These are phyloP conservation scores for Xylaria sp. DNA, from an alignment of 2,329 filamentous ascomycete genomes.

Conservation along the genomic window DNA sequence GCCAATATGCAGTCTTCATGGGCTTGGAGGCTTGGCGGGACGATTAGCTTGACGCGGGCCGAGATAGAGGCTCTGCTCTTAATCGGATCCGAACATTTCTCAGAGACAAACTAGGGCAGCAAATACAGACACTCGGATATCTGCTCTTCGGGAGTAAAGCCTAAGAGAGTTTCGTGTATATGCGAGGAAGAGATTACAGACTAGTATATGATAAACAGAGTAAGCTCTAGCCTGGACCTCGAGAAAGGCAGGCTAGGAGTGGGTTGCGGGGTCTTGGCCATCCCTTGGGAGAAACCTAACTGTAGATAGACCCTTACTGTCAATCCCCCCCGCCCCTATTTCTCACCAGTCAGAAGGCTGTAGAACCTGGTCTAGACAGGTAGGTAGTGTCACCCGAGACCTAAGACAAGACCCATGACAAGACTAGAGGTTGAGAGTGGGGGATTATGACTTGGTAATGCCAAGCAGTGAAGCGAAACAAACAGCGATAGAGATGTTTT, in stretches of 20 bases:
- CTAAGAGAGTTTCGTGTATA: slow-evolving; percentile 13
- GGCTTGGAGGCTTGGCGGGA: slow-evolving; percentile 21
- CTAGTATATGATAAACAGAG: slow-evolving; percentile 4
- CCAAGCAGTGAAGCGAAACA: slow-evolving; percentile 18
- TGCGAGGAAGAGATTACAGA: slow-evolving; percentile 4
- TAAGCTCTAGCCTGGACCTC: slow-evolving; percentile 8
- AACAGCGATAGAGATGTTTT: slow-evolving; percentile 10
- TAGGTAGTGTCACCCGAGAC: slow-evolving; percentile 25
- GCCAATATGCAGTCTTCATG: slow-evolving; percentile 22
- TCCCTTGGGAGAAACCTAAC: slow-evolving; percentile 17
- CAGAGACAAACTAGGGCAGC: not conserved
- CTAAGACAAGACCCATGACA: not conserved
- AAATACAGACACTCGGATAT: not conserved
- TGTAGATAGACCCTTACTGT: slow-evolving; percentile 8
- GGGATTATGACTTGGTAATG: slow-evolving; percentile 16
- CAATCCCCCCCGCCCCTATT: slow-evolving; percentile 23
- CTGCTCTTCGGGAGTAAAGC: not conserved
- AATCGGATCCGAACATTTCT: not conserved
- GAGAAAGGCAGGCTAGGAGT: slow-evolving; percentile 15
- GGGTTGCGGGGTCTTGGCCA: slow-evolving; percentile 32
- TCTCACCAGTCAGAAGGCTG: slow-evolving; percentile 32
- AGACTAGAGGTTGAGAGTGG: slow-evolving; percentile 12
- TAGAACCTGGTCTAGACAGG: slow-evolving; percentile 24
- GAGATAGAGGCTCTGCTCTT: slow-evolving; percentile 14
- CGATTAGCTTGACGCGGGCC: slow-evolving; percentile 26